These are phyloP conservation scores for Crotalaria pallida DNA, from an alignment of 306 rosid species.

Conservation along the genomic window DNA sequence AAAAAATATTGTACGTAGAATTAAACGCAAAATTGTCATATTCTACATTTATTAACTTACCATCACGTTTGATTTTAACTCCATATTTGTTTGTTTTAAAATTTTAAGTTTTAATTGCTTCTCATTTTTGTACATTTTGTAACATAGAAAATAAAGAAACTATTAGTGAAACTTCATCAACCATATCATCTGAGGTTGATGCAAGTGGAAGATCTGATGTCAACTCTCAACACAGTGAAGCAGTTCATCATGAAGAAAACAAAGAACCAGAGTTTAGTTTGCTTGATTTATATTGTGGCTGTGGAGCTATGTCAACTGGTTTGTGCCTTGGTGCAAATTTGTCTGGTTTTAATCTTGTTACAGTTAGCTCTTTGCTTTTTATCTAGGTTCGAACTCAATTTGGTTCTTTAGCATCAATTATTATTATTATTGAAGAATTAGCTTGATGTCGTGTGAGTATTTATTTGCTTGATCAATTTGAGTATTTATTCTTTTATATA, in stretches of 20 bases:
- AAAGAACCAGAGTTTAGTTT: constrained; percentile 40
- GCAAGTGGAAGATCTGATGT: constrained; percentile 27
- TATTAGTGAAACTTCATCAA: too few species aligned
- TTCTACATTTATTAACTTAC: constrained; percentile 49
- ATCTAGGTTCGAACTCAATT: too few species aligned
- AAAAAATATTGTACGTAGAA: too few species aligned
- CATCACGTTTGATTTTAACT: constrained; percentile 35
- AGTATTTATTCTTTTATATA: too few species aligned
- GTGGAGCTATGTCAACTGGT: constrained; percentile 96
- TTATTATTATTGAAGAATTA: too few species aligned
- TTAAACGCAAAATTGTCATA: too few species aligned
- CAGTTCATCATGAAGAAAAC: not conserved
- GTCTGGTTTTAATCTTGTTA: constrained; percentile 59
- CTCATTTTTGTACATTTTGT: not conserved
- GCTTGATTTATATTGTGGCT: too few species aligned
- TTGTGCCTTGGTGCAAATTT: constrained; percentile 63
- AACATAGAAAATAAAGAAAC: constrained; percentile 27
- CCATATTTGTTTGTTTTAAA: not conserved
- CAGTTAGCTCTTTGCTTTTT: too few species aligned
- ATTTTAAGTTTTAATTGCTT: not conserved
- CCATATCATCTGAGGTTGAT: constrained; percentile 51
- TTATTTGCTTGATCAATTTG: too few species aligned
- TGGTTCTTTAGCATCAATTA: too few species aligned
- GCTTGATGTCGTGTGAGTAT: too few species aligned
- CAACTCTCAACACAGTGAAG: constrained; percentile 17